A percentile compares a stretch with the other conserved stretches of the same genome.
Conservation (phyloP, 108 stramenopile species). For the Skeletonema marinoi region DNA sequence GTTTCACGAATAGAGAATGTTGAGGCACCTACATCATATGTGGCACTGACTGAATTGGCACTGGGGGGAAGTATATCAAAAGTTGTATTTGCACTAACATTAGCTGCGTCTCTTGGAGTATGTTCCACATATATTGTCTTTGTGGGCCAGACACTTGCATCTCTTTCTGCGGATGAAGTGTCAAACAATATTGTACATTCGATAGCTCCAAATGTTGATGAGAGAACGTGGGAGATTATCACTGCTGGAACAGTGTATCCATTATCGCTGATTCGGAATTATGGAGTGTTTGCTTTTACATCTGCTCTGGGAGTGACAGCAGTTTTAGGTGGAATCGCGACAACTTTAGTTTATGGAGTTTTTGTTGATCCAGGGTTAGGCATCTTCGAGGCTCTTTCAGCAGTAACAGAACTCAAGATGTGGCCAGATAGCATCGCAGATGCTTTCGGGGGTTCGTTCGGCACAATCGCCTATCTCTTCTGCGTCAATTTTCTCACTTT, state of each 20-base stretch:
- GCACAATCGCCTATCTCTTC: slow-evolving; percentile 52
- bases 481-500: slow-evolving; percentile 52
- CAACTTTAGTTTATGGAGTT: slow-evolving; percentile 46
- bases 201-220: slow-evolving; percentile 25
- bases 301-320: slow-evolving; percentile 49
- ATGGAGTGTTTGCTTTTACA: slow-evolving; percentile 54
- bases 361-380: slow-evolving; percentile 51
- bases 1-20: background rate
- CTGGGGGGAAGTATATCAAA: slow-evolving; percentile 26
- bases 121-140: slow-evolving; percentile 54
- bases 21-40: slow-evolving; percentile 35
- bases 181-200: slow-evolving; percentile 27
- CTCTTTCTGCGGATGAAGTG: slow-evolving; percentile 25
- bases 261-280: slow-evolving; percentile 44
- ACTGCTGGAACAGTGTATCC: slow-evolving; percentile 38
- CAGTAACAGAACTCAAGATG: slow-evolving; percentile 21
- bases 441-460: slow-evolving; percentile 53
- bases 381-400: slow-evolving; percentile 10
- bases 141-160: slow-evolving; percentile 37
- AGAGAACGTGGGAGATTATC: slow-evolving; percentile 34
- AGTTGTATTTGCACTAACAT: slow-evolving; percentile 40
- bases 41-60: slow-evolving; percentile 36
- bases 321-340: slow-evolving; percentile 44
- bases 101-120: slow-evolving; percentile 47
- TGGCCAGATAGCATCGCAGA: slow-evolving; percentile 39